Evolutionary conservation across 352 stramenopile genomes (phyloP), one percentile per base, ranked within the genome.

Genomic region (Phytophthora cactorum): DNA sequence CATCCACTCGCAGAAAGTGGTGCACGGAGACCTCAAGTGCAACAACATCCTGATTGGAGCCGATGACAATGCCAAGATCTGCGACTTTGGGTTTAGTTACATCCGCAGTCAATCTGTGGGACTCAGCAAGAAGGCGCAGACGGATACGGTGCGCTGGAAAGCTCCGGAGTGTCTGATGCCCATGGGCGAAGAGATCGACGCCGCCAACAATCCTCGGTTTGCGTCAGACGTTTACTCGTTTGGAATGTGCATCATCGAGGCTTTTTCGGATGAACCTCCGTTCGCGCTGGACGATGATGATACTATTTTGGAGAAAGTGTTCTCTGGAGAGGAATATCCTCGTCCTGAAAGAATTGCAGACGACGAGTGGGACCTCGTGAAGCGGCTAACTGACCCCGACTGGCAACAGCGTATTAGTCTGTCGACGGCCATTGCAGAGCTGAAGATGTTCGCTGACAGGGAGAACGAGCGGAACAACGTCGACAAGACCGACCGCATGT

Each of bases 21-120:
- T 97, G 25, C 90, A 97, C 63, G 81, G 90, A n/a, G 89, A 97
- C 41, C 72, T 97, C 9, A 97, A 97, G 11, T 89, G 84, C 52
- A 87, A 76, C 55, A 97, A 97, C 69, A 74, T 97, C 15, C 44
- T 97, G 17, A 70, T 96, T 4, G 83, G 81, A 4, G 52, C 60
- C 3, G 50, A 79, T 14, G 58, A 71, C 15, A 55, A 63, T 2
- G 72, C 70, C 7, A 81, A 82, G 57, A 58, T 85, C 29, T 68
- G 65, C 12, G 77, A 83, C 55, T 85, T 85, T 56, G 77, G 77
- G 2, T 78, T 77, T 38, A 64, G 60, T 1, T 69, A 70, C 36
- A 75, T 75, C 38, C 75, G 68, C 5, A 78, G 47, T 5, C 67
- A 82, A 53, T 82, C 74, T 0, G 59, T 77, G 11, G 67, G 63